Evolutionary conservation across 1,139 yeast genomes (phyloP), one percentile per base, ranked within the genome.

Genomic region (Taphrina pruni): DNA sequence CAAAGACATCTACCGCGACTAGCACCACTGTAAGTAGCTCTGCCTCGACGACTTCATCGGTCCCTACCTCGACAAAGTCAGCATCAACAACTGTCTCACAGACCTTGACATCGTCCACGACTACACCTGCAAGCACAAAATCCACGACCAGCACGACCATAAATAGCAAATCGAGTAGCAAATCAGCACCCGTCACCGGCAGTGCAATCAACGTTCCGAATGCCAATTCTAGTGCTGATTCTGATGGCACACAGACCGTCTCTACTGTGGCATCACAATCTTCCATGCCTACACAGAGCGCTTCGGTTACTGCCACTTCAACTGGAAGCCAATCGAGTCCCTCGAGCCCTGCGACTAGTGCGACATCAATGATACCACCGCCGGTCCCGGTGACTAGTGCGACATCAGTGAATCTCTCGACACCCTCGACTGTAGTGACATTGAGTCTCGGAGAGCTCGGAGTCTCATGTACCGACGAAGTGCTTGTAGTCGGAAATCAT

Each of bases 401-500:
- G 17, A 38, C 41, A 11, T 11, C 41, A 38, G 11, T 38, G 41
- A 11, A 7, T 14, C 14, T 6, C 12, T 8, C 54, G 36, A 26
- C n/a, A 26, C 54, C 62, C 3, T 58, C 62, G 9, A 32, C 35
- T 14, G 54, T 45, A 7, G 54, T 58, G 14, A 58, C 62, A 6
- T n/a, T 58, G 38, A 45, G 43, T 9, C 2, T 45, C 6, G 54
- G 54, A 11, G 54, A 41, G 11, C 51, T 12, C 11, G 14, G 35
- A 6, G 26, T 58, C 7, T 43, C 62, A n/a, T 58, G 62, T 21
- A 8, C 26, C 7, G 43, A n/a, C 14, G 26, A 14, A 14, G 5
- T 6, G 8, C 51, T 58, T 6, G 17, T 58, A 14, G 41, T 58
- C 20, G 41, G 62, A 21, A 26, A 21, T 14, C 7, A 43, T 5